Evolutionary conservation across 352 stramenopile genomes (phyloP).

Genomic region (Pythium insidiosum): DNA sequence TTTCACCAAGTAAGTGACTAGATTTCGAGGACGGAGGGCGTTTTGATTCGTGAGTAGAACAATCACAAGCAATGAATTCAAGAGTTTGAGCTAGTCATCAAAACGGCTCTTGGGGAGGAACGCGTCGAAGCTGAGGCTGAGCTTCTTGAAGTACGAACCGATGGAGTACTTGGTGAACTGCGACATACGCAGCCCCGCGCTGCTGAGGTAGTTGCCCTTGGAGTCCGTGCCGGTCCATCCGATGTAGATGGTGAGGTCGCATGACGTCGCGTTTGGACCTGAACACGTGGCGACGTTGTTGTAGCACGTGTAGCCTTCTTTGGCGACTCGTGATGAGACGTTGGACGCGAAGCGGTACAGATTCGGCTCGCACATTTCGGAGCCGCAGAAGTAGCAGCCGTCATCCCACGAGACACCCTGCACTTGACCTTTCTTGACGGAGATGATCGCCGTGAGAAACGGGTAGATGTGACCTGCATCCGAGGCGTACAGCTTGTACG

Average conservation of each 20-base stretch:
- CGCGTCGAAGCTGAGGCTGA: conserved; percentile 41
- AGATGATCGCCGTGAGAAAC: conserved; percentile 74
- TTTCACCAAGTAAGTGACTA: conserved; percentile 19
- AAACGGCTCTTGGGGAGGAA: conserved; percentile 39
- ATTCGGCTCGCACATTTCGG: conserved; percentile 54
- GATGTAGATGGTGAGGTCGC: conserved; percentile 68
- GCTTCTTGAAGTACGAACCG: conserved; percentile 60
- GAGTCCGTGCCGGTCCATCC: conserved; percentile 75
- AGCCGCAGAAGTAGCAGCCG: conserved; percentile 67
- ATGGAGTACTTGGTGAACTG: conserved; percentile 84
- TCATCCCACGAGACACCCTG: conserved; percentile 80
- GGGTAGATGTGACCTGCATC: conserved; percentile 38
- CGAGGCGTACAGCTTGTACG: conserved; percentile 69
- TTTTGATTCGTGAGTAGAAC: too few species aligned
- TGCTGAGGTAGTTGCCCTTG: conserved; percentile 74
- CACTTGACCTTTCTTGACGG: conserved; percentile 66
- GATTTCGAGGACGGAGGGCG: too few species aligned
- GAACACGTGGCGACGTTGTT: conserved; percentile 24
- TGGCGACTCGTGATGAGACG: conserved; percentile 30
- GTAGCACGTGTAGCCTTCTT: conserved; percentile 64
- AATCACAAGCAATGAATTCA: neutral
- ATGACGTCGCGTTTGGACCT: conserved; percentile 32
- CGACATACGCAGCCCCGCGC: conserved; percentile 66
- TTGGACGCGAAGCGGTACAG: conserved; percentile 49
- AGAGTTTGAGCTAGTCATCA: conserved; percentile 15